Evolutionary conservation across 768 basidiomycete species (phyloP).

Genomic region (Gloeostereum incarnatum): DNA sequence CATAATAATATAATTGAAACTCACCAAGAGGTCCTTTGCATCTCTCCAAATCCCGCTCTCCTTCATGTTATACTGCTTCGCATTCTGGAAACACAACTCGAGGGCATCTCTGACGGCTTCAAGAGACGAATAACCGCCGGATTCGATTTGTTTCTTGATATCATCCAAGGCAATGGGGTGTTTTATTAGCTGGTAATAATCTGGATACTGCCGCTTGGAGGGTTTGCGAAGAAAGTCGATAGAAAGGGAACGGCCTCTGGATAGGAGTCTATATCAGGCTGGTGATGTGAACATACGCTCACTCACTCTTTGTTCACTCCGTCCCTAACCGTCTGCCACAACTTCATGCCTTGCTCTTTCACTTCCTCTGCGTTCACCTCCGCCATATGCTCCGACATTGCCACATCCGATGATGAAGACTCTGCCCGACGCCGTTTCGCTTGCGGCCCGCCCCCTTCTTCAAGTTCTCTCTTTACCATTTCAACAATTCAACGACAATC

Average conservation of each 20-base stretch:
- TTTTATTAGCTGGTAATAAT: conserved; percentile 78
- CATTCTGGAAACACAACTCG: conserved; percentile 73
- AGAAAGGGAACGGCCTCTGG: conserved; percentile 57
- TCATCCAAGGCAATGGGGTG: conserved; percentile 83
- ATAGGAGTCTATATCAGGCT: conserved; percentile 17
- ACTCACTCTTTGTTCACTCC: conserved; percentile 86
- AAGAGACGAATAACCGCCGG: conserved; percentile 47
- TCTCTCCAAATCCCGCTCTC: conserved; percentile 74
- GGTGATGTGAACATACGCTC: conserved; percentile 17
- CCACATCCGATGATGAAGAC: conserved; percentile 29
- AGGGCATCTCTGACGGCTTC: conserved; percentile 63
- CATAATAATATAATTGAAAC: conserved; percentile 20
- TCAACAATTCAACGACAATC: no score
- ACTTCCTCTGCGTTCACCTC: conserved; percentile 35
- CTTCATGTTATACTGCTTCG: conserved; percentile 74
- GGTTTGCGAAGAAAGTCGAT: conserved; percentile 62
- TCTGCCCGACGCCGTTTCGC: conserved; percentile 45
- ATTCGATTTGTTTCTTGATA: conserved; percentile 72
- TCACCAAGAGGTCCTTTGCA: conserved; percentile 73
- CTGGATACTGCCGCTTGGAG: conserved; percentile 66
- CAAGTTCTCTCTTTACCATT: conserved; percentile 49
- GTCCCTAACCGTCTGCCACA: conserved; percentile 76
- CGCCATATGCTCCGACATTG: conserved; percentile 15
- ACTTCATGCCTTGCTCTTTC: conserved; percentile 57
- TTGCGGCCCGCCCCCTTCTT: conserved; percentile 31